Conservation (phyloP, 768 basidiomycete genomes). For the Mrakia gelida region DNA sequence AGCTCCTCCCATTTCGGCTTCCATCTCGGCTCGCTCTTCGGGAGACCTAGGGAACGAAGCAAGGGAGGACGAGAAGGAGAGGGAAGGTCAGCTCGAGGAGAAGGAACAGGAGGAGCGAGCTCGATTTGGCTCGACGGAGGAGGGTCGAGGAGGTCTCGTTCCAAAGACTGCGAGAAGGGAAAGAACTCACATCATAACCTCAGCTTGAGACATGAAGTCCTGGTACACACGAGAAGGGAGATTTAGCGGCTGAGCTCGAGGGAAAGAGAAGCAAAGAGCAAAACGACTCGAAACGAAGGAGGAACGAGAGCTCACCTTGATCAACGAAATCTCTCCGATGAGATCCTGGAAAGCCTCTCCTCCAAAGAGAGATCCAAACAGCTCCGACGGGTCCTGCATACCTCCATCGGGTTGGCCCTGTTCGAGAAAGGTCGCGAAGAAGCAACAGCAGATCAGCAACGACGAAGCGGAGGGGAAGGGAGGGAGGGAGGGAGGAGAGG, state of each 20-base stretch:
- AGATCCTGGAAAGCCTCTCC: slow-evolving; percentile 68
- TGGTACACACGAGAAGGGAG: not conserved
- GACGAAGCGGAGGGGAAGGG: not conserved
- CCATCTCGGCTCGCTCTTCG: slow-evolving; percentile 84
- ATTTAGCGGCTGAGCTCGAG: no score
- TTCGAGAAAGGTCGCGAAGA: not conserved
- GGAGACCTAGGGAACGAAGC: slow-evolving; percentile 49
- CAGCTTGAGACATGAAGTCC: slow-evolving; percentile 32
- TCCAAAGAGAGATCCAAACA: slow-evolving; percentile 94
- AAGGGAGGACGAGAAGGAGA: not conserved
- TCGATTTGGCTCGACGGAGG: no score
- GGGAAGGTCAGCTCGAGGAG: not conserved
- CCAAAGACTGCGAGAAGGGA: not conserved
- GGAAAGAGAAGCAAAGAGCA: not conserved
- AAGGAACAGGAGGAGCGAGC: not conserved
- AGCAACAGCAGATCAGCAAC: not conserved
- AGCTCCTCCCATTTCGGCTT: slow-evolving; percentile 60
- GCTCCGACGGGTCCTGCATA: slow-evolving; percentile 87
- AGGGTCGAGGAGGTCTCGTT: no score
- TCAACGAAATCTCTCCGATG: slow-evolving; percentile 91
- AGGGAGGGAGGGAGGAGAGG: not conserved
- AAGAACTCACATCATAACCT: slow-evolving; percentile 31
- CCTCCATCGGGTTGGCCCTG: slow-evolving; percentile 68
- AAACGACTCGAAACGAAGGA: not conserved
- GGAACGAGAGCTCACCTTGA: slow-evolving; percentile 52